Evolutionary conservation across 2,329 filamentous ascomycete species (phyloP).

Genomic region (Podosphaera xanthii): DNA sequence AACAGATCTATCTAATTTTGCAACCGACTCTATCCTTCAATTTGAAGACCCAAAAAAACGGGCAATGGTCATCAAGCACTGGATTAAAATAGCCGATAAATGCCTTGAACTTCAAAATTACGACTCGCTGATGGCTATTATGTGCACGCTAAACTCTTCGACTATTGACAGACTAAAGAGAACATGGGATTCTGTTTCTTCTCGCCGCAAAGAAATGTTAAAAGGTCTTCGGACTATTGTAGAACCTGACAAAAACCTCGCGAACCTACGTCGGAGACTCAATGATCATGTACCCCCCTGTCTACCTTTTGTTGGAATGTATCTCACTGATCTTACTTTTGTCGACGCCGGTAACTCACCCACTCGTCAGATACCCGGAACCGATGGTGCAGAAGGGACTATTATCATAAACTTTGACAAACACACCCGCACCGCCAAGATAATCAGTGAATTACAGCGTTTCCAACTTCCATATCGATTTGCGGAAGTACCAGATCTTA

Average conservation of each 20-base stretch:
- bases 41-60: slow-evolving; percentile 83
- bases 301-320: slow-evolving; percentile 86
- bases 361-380: slow-evolving; percentile 47
- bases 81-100: slow-evolving; percentile 82
- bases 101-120: slow-evolving; percentile 87
- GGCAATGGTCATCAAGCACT: slow-evolving; percentile 79
- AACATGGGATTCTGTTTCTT: slow-evolving; percentile 77
- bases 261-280: slow-evolving; percentile 59
- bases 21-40: slow-evolving; percentile 77
- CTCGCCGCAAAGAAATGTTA: slow-evolving; percentile 60
- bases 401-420: slow-evolving; percentile 96
- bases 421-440: slow-evolving; percentile 79
- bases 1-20: slow-evolving; percentile 77
- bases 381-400: slow-evolving; percentile 35
- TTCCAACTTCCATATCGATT: slow-evolving; percentile 89
- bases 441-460: slow-evolving; percentile 83
- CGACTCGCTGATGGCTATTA: slow-evolving; percentile 88
- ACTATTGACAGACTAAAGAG: slow-evolving; percentile 70
- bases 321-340: slow-evolving; percentile 88
- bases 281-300: slow-evolving; percentile 78
- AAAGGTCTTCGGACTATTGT: slow-evolving; percentile 65
- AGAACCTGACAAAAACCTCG: slow-evolving; percentile 78
- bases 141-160: slow-evolving; percentile 79
- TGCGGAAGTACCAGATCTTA: slow-evolving; percentile 62
- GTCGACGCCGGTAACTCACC: slow-evolving; percentile 83